A percentile compares a stretch with the other conserved stretches of the same genome.
Evolutionary conservation across 2,329 filamentous ascomycete species (phyloP).

Genomic region (Fusarium dimerum): DNA sequence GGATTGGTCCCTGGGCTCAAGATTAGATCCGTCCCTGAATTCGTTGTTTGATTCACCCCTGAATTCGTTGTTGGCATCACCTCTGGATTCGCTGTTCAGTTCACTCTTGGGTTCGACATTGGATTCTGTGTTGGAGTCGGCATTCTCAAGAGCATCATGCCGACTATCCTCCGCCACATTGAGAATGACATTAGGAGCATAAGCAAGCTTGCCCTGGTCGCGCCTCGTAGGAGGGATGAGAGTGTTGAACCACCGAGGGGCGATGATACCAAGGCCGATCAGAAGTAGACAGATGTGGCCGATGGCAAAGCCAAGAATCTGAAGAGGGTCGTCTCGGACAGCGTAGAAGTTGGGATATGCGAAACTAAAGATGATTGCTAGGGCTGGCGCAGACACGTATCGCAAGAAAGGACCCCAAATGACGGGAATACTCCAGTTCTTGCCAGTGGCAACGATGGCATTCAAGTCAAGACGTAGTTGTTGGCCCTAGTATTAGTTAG

Average conservation of each 20-base stretch:
- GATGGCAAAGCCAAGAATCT: constrained; percentile 51
- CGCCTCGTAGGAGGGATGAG: constrained; percentile 50
- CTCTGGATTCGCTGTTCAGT: constrained; percentile 12
- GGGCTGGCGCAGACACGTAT: constrained; percentile 50
- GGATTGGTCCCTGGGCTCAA: too few relatives aligned
- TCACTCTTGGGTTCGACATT: constrained; percentile 6
- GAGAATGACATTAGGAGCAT: constrained; percentile 26
- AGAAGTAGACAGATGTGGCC: constrained; percentile 48
- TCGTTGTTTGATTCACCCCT: neutral
- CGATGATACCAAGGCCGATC: constrained; percentile 48
- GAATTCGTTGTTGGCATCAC: neutral
- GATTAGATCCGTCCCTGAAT: neutral
- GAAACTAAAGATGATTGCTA: constrained; percentile 54
- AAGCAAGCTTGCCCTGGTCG: constrained; percentile 43
- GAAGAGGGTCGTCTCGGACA: constrained; percentile 50
- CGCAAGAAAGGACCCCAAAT: constrained; percentile 53
- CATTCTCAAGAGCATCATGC: constrained; percentile 17
- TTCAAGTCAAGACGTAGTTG: constrained; percentile 59
- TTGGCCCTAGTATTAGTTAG: constrained; percentile 45
- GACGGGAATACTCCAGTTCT: constrained; percentile 56
- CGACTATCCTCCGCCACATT: constrained; percentile 12
- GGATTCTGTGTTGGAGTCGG: constrained; percentile 18
- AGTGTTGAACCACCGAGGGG: constrained; percentile 55
- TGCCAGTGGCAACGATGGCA: constrained; percentile 51
- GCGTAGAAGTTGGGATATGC: constrained; percentile 51